Conservation (phyloP, 495 filamentous ascomycete species). For the Neurospora sp. region DNA sequence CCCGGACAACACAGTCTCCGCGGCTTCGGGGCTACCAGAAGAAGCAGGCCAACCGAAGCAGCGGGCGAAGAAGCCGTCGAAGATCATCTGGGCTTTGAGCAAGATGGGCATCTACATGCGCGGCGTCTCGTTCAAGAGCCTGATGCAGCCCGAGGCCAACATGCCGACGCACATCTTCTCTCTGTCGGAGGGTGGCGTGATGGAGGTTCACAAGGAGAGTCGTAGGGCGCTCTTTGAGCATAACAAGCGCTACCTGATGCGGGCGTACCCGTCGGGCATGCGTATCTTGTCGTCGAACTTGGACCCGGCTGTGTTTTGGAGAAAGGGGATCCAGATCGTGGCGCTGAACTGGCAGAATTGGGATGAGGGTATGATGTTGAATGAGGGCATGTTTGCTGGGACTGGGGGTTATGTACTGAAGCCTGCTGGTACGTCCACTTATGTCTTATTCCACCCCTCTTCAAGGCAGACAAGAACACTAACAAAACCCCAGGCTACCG, state of each 20-base stretch:
- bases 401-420: conserved; percentile 80
- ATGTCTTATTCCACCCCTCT: neutral
- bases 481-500: conserved; percentile 20
- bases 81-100: conserved; percentile 66
- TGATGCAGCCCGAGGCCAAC: conserved; percentile 49
- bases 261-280: conserved; percentile 76
- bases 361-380: conserved; percentile 92
- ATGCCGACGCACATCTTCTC: conserved; percentile 83
- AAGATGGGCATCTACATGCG: conserved; percentile 73
- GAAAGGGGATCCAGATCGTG: conserved; percentile 81
- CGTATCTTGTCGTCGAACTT: conserved; percentile 78
- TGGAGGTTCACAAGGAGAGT: conserved; percentile 55
- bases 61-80: conserved; percentile 37
- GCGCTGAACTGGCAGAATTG: conserved; percentile 91
- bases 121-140: conserved; percentile 65
- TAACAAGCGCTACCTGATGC: conserved; percentile 78
- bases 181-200: conserved; percentile 68
- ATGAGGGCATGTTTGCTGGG: conserved; percentile 81
- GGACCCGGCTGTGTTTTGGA: conserved; percentile 76
- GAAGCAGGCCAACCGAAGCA: neutral
- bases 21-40: neutral
- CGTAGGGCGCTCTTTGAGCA: conserved; percentile 60
- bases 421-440: conserved; percentile 41
- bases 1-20: neutral
- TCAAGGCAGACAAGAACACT: neutral